A percentile compares a stretch with the other conserved stretches of the same genome.
Conservation (phyloP, 1,284 basidiomycete genomes). For the Naganishia cerealis region DNA sequence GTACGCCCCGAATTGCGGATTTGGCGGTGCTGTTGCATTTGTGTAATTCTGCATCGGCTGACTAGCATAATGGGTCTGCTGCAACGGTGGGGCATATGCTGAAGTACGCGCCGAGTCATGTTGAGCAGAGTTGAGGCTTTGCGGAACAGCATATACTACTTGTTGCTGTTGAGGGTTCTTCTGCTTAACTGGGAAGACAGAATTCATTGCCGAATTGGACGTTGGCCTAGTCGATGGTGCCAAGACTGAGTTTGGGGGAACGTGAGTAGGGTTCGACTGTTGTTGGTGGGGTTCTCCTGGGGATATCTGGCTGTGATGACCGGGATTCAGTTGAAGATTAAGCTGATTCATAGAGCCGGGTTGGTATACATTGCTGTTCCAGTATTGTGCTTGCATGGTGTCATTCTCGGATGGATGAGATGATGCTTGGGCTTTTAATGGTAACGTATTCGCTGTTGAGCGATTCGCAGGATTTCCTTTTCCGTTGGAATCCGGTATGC, state of each 20-base stretch:
- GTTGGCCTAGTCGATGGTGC: neutral
- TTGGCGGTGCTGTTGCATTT: neutral
- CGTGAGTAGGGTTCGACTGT: neutral
- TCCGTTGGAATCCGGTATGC: neutral
- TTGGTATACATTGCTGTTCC: neutral
- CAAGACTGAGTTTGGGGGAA: neutral
- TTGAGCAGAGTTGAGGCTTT: neutral
- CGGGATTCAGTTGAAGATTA: neutral
- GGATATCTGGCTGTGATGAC: neutral
- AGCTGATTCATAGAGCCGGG: neutral
- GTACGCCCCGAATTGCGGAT: conserved; percentile 13
- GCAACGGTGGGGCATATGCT: neutral
- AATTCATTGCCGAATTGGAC: neutral
- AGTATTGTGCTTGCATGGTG: neutral
- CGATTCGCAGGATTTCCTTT: neutral
- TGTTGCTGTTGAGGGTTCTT: neutral
- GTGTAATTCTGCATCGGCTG: neutral
- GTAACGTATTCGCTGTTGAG: neutral
- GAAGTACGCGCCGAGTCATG: neutral
- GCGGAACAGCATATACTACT: neutral
- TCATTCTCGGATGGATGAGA: neutral
- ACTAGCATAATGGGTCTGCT: neutral
- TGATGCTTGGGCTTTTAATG: neutral
- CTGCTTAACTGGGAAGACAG: neutral
- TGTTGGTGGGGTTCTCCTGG: neutral